Base-by-base conservation (phyloP, 495 filamentous ascomycete genomes). In the Wilcoxina mikolae region DNA sequence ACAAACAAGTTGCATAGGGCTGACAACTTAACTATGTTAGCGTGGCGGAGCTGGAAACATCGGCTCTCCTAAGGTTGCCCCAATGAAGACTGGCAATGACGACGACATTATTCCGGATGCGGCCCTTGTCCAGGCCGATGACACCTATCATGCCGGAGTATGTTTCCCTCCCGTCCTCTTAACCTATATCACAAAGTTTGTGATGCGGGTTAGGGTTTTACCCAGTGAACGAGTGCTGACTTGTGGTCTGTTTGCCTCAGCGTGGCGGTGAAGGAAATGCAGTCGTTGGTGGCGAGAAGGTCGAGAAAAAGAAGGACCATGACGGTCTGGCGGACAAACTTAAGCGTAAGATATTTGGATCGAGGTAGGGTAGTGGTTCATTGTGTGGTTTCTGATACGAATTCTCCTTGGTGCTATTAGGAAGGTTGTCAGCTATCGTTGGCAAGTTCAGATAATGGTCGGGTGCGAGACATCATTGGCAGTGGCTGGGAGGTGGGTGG, bases 41-140 rank as follows among this genome's bases (percentile, higher is more conserved):
- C 48, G 62, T 55, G 62, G 62, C 26, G 62, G 62, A 31, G 62
- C 61, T 17, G 62, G 53, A 18, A 65, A 65, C 22, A 65, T 65
- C 44, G 62, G 58, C 26, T 56, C 54, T 17, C 62, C 62, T 10
- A 46, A 28, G 25, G 51, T 48, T 7, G 41, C 44, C 20, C 45
- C 61, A 23, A 52, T 56, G 24, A 52, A 29, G 20, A 57, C 61
- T 1, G 55, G 53, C 3, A 35, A n/a, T 17, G 62, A 65, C 43
- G 62, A 65, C 26, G 62, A 65, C 28, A 58, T 65, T 24, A 51
- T 65, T 3, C 62, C 62, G 15, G 58, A 61, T 18, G 50, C 48
- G 17, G 61, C 62, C 22, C 61, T 42, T 20, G 25, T 65, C 31
- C 54, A 55, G 25, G 51, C 61, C 4, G 61, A 49, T 42, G 54